phyloP scores from a whole-genome alignment of 2,329 filamentous ascomycete genomes.

The Aspergillus novoparasiticus region DNA sequence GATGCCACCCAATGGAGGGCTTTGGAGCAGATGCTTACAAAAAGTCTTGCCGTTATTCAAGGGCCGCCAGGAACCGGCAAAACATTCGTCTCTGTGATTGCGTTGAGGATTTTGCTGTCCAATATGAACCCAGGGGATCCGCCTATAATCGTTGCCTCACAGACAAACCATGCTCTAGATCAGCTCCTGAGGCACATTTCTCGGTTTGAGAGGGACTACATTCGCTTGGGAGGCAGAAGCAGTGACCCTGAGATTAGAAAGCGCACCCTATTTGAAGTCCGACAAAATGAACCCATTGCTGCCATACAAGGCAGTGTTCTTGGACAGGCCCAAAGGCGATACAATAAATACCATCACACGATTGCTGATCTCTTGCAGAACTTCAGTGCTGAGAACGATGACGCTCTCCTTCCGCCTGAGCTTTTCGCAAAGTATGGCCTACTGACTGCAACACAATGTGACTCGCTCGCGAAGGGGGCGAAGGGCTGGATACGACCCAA shows the following conservation, averaged over 20 bases:
- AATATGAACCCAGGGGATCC: slow-evolving; percentile 60
- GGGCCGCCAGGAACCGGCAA: slow-evolving; percentile 82
- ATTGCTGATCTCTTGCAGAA: slow-evolving; percentile 48
- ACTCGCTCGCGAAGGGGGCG: slow-evolving; percentile 60
- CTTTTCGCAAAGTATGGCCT: slow-evolving; percentile 58
- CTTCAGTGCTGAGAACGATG: slow-evolving; percentile 37
- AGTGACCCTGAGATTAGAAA: slow-evolving; percentile 66
- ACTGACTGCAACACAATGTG: slow-evolving; percentile 64
- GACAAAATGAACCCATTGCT: slow-evolving; percentile 36
- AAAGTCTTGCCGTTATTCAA: slow-evolving; percentile 74
- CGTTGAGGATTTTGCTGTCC: slow-evolving; percentile 65
- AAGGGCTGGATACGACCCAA: slow-evolving; percentile 44
- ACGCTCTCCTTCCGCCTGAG: slow-evolving; percentile 55
- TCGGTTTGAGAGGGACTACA: slow-evolving; percentile 63
- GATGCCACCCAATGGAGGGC: slow-evolving; percentile 73
- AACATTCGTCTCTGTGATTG: slow-evolving; percentile 76
- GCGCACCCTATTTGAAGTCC: slow-evolving; percentile 67
- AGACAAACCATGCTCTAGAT: slow-evolving; percentile 90
- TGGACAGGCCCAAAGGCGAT: slow-evolving; percentile 40
- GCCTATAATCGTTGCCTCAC: slow-evolving; percentile 77
- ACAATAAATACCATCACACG: slow-evolving; percentile 47
- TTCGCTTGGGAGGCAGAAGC: slow-evolving; percentile 70
- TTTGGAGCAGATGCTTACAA: slow-evolving; percentile 69
- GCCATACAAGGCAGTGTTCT: slow-evolving; percentile 46
- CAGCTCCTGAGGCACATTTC: slow-evolving; percentile 71